A percentile compares a stretch with the other conserved stretches of the same genome.
phyloP scores from a whole-genome alignment of 257 asterid genomes.

The Datura wrightii region DNA sequence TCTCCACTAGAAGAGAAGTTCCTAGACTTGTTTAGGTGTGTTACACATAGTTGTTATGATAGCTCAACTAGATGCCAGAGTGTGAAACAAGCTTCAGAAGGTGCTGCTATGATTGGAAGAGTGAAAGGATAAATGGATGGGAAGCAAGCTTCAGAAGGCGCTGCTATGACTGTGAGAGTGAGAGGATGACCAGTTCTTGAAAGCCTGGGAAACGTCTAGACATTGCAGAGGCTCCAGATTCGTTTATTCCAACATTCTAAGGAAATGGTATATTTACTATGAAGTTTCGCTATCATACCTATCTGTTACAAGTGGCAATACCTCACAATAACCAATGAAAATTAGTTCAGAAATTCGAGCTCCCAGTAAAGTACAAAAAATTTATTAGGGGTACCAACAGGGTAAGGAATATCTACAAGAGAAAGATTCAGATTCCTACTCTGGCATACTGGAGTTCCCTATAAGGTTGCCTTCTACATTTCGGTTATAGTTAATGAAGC shows the following conservation, averaged over 20 bases:
- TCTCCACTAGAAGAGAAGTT: constrained; percentile 21
- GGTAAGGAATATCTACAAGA: neutral
- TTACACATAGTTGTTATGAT: neutral
- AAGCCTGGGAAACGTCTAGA: neutral
- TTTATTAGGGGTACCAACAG: neutral
- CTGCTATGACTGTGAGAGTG: neutral
- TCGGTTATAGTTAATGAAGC: neutral
- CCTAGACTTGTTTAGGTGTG: neutral
- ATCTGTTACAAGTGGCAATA: neutral
- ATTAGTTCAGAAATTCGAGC: neutral
- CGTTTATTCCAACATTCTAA: neutral
- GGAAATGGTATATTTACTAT: neutral
- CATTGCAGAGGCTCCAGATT: neutral
- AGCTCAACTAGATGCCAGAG: constrained; percentile 13
- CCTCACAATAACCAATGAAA: neutral
- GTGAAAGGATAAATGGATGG: neutral
- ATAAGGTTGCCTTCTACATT: neutral
- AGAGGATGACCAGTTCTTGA: neutral
- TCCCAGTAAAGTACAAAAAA: neutral
- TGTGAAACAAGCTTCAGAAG: neutral
- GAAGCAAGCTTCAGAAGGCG: neutral
- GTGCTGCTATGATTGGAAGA: neutral
- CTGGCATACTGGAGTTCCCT: neutral
- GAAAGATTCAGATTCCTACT: neutral
- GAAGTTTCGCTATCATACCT: neutral